phyloP scores from a whole-genome alignment of 2,329 filamentous ascomycete genomes.

The Fusarium haematococcum region DNA sequence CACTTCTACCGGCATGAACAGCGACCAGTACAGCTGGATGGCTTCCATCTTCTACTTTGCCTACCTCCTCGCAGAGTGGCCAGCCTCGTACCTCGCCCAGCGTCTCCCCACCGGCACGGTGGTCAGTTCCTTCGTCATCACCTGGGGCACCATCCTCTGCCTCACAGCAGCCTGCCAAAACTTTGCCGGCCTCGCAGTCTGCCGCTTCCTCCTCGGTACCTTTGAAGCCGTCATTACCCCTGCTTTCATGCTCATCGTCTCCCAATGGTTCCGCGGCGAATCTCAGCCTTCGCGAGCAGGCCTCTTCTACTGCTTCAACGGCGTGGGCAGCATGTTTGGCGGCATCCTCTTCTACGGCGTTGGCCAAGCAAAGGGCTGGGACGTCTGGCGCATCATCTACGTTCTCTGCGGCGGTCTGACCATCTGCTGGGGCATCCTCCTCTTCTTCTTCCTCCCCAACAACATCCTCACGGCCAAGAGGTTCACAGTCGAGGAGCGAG shows the following conservation, averaged over 20 bases:
- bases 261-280: slow-evolving; percentile 61
- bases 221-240: slow-evolving; percentile 64
- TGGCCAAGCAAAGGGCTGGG: slow-evolving; percentile 60
- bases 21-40: slow-evolving; percentile 65
- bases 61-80: slow-evolving; percentile 57
- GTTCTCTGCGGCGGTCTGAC: slow-evolving; percentile 62
- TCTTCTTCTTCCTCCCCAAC: slow-evolving; percentile 61
- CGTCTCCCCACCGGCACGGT: slow-evolving; percentile 50
- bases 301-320: slow-evolving; percentile 56
- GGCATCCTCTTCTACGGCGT: slow-evolving; percentile 64
- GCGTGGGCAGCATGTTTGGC: slow-evolving; percentile 57
- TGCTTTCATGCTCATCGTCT: slow-evolving; percentile 63
- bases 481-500: slow-evolving; percentile 42
- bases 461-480: slow-evolving; percentile 53
- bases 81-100: slow-evolving; percentile 51
- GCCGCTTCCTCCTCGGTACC: slow-evolving; percentile 59
- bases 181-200: slow-evolving; percentile 58
- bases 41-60: slow-evolving; percentile 67
- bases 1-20: slow-evolving; percentile 58
- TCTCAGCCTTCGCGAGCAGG: slow-evolving; percentile 61
- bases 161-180: slow-evolving; percentile 55
- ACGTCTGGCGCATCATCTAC: slow-evolving; percentile 66
- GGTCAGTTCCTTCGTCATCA: slow-evolving; percentile 49
- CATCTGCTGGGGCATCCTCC: slow-evolving; percentile 59
- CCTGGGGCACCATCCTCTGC: slow-evolving; percentile 57